Evolutionary conservation across 2,329 filamentous ascomycete species (phyloP).

Genomic region (Fusarium cyanostomum): DNA sequence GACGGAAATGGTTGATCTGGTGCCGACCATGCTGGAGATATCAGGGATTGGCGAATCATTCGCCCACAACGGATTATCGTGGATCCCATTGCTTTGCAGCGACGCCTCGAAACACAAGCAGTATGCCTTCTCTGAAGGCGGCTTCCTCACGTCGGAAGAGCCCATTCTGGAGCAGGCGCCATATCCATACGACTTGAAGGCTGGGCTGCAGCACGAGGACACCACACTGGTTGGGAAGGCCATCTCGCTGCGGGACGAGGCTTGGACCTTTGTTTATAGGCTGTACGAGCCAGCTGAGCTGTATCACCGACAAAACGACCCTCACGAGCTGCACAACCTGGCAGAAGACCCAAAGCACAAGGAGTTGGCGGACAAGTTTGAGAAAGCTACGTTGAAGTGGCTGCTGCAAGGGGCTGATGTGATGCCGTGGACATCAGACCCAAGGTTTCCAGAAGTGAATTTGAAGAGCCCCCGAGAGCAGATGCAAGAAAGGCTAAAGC

Average conservation of each 20-base stretch:
- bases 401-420: slow-evolving; percentile 48
- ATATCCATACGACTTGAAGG: slow-evolving; percentile 59
- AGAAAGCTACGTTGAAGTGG: slow-evolving; percentile 51
- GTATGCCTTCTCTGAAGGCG: slow-evolving; percentile 56
- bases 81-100: slow-evolving; percentile 44
- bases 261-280: slow-evolving; percentile 56
- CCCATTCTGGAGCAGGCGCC: slow-evolving; percentile 55
- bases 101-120: slow-evolving; percentile 46
- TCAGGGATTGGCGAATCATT: slow-evolving; percentile 51
- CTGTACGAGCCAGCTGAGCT: slow-evolving; percentile 57
- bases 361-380: slow-evolving; percentile 26
- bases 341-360: slow-evolving; percentile 43
- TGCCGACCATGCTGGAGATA: slow-evolving; percentile 55
- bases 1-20: slow-evolving; percentile 57
- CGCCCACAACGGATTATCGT: slow-evolving; percentile 52
- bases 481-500: slow-evolving; percentile 39
- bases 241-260: slow-evolving; percentile 48
- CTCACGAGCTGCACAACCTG: slow-evolving; percentile 52
- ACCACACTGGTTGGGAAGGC: slow-evolving; percentile 55
- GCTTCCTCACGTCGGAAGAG: slow-evolving; percentile 56
- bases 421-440: slow-evolving; percentile 49
- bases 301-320: slow-evolving; percentile 51
- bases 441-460: slow-evolving; percentile 48
- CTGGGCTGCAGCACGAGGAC: slow-evolving; percentile 56
- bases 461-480: slow-evolving; percentile 45